These are phyloP conservation scores for Vitis hybrid DNA, from an alignment of 177 flowering plant genomes.

Conservation along the genomic window DNA sequence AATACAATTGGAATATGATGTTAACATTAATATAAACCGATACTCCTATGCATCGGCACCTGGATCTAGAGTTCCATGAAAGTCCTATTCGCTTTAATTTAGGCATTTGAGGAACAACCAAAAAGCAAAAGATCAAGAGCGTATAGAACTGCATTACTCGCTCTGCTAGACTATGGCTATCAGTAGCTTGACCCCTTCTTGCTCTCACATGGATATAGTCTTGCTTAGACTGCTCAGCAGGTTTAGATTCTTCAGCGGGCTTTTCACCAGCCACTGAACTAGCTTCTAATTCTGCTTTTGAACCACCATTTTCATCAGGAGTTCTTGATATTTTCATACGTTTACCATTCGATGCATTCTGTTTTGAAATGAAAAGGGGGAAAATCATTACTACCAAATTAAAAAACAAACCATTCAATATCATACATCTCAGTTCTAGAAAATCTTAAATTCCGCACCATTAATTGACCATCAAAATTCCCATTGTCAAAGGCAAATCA, in stretches of 20 bases:
- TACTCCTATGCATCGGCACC: background rate
- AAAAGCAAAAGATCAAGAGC: background rate
- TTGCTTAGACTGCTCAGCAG: constrained; percentile 68
- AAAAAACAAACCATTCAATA: background rate
- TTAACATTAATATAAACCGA: background rate
- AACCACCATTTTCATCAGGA: constrained; percentile 42
- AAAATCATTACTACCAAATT: too few species aligned
- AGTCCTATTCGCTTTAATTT: background rate
- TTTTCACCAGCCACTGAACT: constrained; percentile 50
- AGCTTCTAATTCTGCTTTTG: constrained; percentile 58
- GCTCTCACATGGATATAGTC: constrained; percentile 98
- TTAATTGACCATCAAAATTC: too few species aligned
- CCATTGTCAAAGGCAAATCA: too few species aligned
- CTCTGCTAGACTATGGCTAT: constrained; percentile 96
- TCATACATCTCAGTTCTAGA: background rate
- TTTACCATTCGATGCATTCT: constrained; percentile 54
- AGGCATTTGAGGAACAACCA: background rate
- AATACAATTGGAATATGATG: background rate
- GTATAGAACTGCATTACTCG: constrained; percentile 50
- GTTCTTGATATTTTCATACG: constrained; percentile 42
- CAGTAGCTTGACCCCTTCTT: constrained; percentile 98
- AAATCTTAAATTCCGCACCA: background rate
- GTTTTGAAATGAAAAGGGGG: background rate
- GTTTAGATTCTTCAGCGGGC: constrained; percentile 44
- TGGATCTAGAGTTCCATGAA: background rate